Base-by-base conservation (phyloP, 495 filamentous ascomycete genomes). In the Monascus purpureus region DNA sequence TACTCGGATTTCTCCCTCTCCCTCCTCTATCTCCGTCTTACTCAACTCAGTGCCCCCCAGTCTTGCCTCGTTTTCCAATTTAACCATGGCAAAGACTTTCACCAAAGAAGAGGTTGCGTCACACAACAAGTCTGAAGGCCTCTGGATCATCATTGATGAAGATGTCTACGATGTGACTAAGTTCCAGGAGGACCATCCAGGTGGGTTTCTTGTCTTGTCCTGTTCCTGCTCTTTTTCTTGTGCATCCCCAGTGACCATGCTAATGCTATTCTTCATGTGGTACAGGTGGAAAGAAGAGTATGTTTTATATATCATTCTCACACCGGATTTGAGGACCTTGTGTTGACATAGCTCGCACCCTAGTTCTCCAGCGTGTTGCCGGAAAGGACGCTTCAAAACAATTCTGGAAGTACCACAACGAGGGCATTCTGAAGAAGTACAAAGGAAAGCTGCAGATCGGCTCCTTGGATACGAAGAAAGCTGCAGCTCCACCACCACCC, bases 401-500 rank as follows among this genome's bases (percentile, higher is more conserved):
- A 52, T 99, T 99, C 66, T 99, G 90, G 90, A 99, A 96, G 60
- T 96, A 97, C 55, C 90, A 97, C 68, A 97, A 94, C 46, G 74
- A 80, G 44, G 72, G 79, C 33, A 84, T 96, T 41, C 68, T 96
- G 43, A 96, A 95, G 65, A 97, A 96, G 55, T 95, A 86, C 68
- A 78, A 90, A 61, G 58, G 71, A 17, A 67, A 82, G 52, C 72
- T 99, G 31, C 80, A 86, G 50, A 70, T 99, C 46, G 90, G 90
- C 25, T 93, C 86, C 1, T 59, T 99, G 42, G 76, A 96, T 50
- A 76, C 73, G 49, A 95, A 96, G 63, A 77, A 80, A 47, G 59
- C 59, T 4, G 56, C 66, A 13, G 70, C 66, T 5, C 58, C 70
- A 18, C 59, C 68, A 9, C 61, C 72, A 11, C 52, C 47, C 1